Evolutionary conservation across 2,329 filamentous ascomycete genomes (phyloP), one percentile per base, ranked within the genome.

Genomic region (Phaeosphaeriaceae sp.): DNA sequence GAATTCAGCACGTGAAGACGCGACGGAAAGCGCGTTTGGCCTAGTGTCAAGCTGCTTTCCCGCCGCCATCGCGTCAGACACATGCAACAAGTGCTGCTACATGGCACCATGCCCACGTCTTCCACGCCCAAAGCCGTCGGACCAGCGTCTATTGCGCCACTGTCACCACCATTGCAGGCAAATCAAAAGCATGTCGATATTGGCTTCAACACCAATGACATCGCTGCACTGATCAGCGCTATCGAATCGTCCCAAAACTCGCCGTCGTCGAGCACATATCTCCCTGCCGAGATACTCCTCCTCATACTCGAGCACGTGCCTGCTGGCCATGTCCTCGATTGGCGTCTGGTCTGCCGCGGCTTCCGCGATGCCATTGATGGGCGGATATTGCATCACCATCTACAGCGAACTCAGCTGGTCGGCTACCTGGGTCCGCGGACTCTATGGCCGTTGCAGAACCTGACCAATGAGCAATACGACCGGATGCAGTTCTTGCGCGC

Each of bases 351-450:
- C 1, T 76, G 70, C 42, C 67, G 68, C 11, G 69, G 67, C 10
- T 72, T 75, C 48, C 65, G 68, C 9, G 69, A 76, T 58, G 68
- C 63, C 9, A 71, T 76, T n/a, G 74, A 74, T 41, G 69, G 70
- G 1, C 65, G 61, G 1, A 57, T 74, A 1, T 17, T 72, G 17
- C 74, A 67, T 48, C 59, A 65, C 2, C 65, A 65, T 45, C 33
- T 76, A 7, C 63, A 49, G 10, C 55, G 70, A 17, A 62, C 64
- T 0, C 57, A 68, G 44, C 20, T 76, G 15, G 54, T 73, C 17
- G 70, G 69, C 9, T 71, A 63, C 42, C 25, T 71, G 25, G 70
- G 69, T 0, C 17, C 58, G 9, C 51, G 47, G 20, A 7, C 42
- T 2, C 42, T 45, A 20, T 27, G 33, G 2, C 36, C 44, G 1